Base-by-base conservation (phyloP, 441 rosid species). In the Melianthus villosus region DNA sequence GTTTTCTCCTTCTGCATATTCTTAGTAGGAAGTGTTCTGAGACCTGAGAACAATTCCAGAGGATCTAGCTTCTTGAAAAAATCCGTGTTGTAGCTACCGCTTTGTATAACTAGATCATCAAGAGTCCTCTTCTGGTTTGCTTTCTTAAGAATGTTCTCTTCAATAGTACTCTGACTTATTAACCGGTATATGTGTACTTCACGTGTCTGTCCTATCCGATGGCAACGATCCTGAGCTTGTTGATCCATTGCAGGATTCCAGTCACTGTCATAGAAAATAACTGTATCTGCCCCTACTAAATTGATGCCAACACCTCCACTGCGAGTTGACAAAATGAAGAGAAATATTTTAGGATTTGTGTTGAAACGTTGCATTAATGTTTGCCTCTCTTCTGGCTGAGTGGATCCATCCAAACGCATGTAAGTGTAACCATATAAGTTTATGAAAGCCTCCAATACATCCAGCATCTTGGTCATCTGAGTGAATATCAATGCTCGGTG, bases 231-330 rank as follows among this genome's bases (percentile, higher is more conserved):
- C 77, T 92, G 99, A 44, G 99, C 99, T 78, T 92, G 99, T 59
- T 86, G 96, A 69, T 92, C 99, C 99, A 92, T 92, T 23, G 99
- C 99, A 22, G 99, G 99, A 69, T 92, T 92, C 99, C 99, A 92
- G 68, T 92, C 97, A 42, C 97, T 87, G 57, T 87, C 97, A 68
- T 87, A 87, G 50, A 87, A 87, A 30, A 87, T 87, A 41, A 87
- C 99, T 10, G 99, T 92, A 71, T 92, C 99, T 34, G 99, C 99
- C 45, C 99, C 99, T 34, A 92, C 94, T 63, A 92, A 83, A 60
- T 92, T 92, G 53, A 92, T 82, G 56, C 97, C 99, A 48, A 92
- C 97, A 22, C 99, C 99, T 36, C 99, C 99, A 59, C 99, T 92
- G 46, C 99, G 87, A 44, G 99, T 92, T 38, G 99, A 92, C 69